Conservation (phyloP, 2,329 filamentous ascomycete genomes). For the Colletotrichum aenigma region DNA sequence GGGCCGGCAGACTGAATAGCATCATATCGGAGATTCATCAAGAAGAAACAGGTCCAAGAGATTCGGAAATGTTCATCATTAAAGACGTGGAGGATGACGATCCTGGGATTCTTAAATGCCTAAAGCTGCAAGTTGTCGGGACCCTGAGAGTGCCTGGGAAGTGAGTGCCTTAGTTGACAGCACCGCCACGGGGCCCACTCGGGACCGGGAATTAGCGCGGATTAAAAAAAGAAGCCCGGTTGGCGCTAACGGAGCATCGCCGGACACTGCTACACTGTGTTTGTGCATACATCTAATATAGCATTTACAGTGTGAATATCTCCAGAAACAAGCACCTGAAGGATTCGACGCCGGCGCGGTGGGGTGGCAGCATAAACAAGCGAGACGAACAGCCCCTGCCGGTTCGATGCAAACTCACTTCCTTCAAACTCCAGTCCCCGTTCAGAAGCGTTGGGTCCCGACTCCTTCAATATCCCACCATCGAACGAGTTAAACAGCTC, state of each 20-base stretch:
- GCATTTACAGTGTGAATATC: neutral
- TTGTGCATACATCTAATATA: fast-evolving
- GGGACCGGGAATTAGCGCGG: constrained; percentile 5
- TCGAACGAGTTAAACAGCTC: neutral
- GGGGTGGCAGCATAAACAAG: constrained; percentile 7
- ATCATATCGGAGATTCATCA: neutral
- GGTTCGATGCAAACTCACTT: neutral
- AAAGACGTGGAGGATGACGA: neutral
- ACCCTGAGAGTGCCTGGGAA: neutral
- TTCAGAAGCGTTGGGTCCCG: neutral
- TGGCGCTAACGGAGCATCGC: neutral
- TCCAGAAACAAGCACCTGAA: neutral
- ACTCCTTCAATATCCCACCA: constrained; percentile 11
- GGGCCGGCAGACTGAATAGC: neutral
- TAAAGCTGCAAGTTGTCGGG: neutral
- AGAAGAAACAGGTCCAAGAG: neutral
- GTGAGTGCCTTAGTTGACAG: neutral
- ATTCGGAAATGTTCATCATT: neutral
- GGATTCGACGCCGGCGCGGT: neutral
- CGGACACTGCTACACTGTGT: neutral
- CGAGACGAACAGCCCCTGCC: neutral
- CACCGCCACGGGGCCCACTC: constrained; percentile 8
- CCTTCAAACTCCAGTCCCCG: neutral
- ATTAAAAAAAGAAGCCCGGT: constrained; percentile 14
- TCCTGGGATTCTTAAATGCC: neutral